Evolutionary conservation across 2,329 filamentous ascomycete species (phyloP).

Genomic region (Pyrenochaeta sp.): DNA sequence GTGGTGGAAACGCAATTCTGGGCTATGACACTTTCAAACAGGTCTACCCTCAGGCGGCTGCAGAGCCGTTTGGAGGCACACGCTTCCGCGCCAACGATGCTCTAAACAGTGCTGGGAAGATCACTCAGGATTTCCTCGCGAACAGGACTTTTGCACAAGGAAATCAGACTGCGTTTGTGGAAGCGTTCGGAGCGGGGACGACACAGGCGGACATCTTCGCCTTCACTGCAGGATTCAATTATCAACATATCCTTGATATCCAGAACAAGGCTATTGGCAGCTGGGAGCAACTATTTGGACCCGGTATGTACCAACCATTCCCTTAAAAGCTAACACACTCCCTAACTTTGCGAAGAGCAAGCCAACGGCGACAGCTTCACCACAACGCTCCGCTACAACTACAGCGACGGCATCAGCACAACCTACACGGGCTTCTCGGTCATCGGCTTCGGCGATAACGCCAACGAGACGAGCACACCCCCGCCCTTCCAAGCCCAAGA

Average conservation of each 20-base stretch:
- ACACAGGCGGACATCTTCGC: constrained; percentile 31
- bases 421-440: constrained; percentile 39
- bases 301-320: too few species aligned
- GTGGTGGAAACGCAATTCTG: constrained; percentile 59
- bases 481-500: constrained; percentile 49
- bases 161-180: constrained; percentile 35
- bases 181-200: constrained; percentile 31
- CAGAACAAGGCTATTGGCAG: constrained; percentile 38
- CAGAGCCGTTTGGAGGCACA: constrained; percentile 54
- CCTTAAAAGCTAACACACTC: too few species aligned
- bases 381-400: constrained; percentile 46
- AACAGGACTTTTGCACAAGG: constrained; percentile 39
- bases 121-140: constrained; percentile 38
- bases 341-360: too few species aligned
- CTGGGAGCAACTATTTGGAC: constrained; percentile 49
- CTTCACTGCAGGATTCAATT: constrained; percentile 41
- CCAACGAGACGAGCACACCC: constrained; percentile 37
- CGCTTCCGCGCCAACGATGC: constrained; percentile 57
- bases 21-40: constrained; percentile 59
- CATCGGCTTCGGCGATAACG: constrained; percentile 40
- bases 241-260: constrained; percentile 38
- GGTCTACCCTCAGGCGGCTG: constrained; percentile 57
- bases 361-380: constrained; percentile 47
- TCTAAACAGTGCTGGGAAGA: constrained; percentile 43
- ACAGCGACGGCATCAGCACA: constrained; percentile 38